Evolutionary conservation across 208 protist genomes (phyloP).

Genomic region (Trypanosoma melophagium): DNA sequence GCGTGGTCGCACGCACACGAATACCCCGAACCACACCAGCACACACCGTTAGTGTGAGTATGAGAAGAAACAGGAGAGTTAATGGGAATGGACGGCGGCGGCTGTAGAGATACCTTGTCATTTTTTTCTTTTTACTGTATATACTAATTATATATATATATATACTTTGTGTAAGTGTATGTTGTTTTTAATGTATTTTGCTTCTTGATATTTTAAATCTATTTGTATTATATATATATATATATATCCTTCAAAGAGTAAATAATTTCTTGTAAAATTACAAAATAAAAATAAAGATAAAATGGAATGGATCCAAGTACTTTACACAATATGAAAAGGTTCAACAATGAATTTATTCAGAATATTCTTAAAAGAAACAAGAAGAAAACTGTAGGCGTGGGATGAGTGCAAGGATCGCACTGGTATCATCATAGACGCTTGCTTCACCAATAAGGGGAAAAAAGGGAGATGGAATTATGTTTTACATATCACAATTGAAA

Average conservation of each 20-base stretch:
- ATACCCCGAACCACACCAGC: constrained; percentile 23
- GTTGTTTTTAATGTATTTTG: background rate
- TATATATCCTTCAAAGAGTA: too few species aligned
- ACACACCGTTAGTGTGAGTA: background rate
- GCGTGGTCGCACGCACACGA: constrained; percentile 53
- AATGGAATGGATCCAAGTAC: background rate
- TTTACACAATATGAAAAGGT: background rate
- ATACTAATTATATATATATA: too few species aligned
- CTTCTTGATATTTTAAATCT: background rate
- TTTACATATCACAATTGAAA: too few species aligned
- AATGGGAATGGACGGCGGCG: background rate
- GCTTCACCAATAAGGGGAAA: too few species aligned
- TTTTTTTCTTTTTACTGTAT: background rate
- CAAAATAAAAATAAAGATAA: too few species aligned
- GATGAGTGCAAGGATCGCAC: too few species aligned
- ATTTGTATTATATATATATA: background rate
- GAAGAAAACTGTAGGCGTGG: constrained; percentile 7
- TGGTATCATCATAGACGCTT: too few species aligned
- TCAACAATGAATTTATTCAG: background rate
- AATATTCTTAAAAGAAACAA: constrained; percentile 6
- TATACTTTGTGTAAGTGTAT: too few species aligned
- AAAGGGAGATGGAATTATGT: too few species aligned
- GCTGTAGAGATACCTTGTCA: background rate
- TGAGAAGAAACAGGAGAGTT: too few species aligned
- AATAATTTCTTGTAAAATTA: too few species aligned